Percentiles rank a stretch among this genome's conserved stretches.
Evolutionary conservation across 148 eudicot genomes (phyloP).

Genomic region (Rhododendron vialii): DNA sequence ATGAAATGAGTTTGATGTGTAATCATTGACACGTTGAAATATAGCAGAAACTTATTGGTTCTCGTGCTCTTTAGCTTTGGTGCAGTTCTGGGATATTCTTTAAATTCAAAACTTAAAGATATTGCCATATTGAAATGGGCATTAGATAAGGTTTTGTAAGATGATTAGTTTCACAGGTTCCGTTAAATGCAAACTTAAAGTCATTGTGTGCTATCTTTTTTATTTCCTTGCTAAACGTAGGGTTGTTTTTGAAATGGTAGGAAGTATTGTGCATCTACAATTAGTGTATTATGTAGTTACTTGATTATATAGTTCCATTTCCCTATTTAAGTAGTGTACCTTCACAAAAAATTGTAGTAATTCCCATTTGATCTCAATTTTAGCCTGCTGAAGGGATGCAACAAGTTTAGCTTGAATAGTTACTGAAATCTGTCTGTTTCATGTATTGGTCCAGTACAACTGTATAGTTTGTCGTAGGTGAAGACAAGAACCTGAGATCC

Average conservation of each 20-base stretch:
- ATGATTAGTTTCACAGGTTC: not conserved
- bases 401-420: not conserved
- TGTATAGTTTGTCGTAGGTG: not conserved
- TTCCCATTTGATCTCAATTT: not conserved
- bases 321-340: not conserved
- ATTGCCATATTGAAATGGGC: not conserved
- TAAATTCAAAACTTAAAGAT: not conserved
- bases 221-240: not conserved
- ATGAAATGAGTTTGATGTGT: not conserved
- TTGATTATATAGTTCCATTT: not conserved
- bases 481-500: slow-evolving; percentile 1
- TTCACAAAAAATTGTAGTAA: not conserved
- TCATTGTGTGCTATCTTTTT: not conserved
- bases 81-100: not conserved
- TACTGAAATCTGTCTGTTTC: not conserved
- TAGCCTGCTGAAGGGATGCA: not conserved
- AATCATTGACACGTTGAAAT: not conserved
- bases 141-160: not conserved
- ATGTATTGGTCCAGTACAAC: not conserved
- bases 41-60: not conserved
- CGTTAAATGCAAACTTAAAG: not conserved
- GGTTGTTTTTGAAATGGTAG: not conserved
- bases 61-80: not conserved
- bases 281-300: not conserved
- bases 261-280: not conserved